A percentile compares a stretch with the other conserved stretches of the same genome.
Evolutionary conservation across 768 basidiomycete species (phyloP).

Genomic region (Gymnopilus junonius): DNA sequence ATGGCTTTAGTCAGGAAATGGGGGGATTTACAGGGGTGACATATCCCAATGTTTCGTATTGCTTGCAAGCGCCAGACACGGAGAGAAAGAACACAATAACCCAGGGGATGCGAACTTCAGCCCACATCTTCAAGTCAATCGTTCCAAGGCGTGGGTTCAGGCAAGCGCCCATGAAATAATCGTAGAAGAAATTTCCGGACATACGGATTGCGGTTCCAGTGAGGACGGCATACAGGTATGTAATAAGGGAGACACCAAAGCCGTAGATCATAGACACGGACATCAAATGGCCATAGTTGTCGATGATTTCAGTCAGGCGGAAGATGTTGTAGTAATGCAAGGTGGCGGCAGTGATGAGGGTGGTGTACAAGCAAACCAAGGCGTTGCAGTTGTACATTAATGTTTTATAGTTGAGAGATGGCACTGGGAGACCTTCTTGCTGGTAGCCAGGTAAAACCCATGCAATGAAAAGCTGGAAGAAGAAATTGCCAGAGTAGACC

Average conservation of each 20-base stretch:
- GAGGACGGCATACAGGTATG: conserved; percentile 78
- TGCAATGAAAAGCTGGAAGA: conserved; percentile 89
- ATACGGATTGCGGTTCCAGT: conserved; percentile 87
- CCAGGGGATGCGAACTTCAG: conserved; percentile 97
- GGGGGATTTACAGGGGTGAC: conserved; percentile 78
- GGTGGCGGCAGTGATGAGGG: conserved; percentile 71
- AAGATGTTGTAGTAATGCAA: conserved; percentile 85
- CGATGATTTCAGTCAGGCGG: conserved; percentile 93
- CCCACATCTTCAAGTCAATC: conserved; percentile 99
- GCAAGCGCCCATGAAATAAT: conserved; percentile 95
- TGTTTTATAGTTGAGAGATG: conserved; percentile 90
- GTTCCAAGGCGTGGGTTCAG: conserved; percentile 92
- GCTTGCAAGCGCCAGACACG: conserved; percentile 92
- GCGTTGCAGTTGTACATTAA: conserved; percentile 98
- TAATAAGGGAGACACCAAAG: conserved; percentile 78
- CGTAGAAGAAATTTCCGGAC: conserved; percentile 95
- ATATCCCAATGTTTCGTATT: conserved; percentile 91
- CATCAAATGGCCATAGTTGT: conserved; percentile 96
- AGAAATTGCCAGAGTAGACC: conserved; percentile 87
- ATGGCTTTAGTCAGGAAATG: background rate
- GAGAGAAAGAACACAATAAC: conserved; percentile 93
- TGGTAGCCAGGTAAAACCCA: conserved; percentile 89
- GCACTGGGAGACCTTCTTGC: conserved; percentile 96
- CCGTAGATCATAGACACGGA: conserved; percentile 93
- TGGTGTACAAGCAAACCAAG: conserved; percentile 80